Percentiles rank a stretch among this genome's conserved stretches.
Conservation (phyloP, 495 filamentous ascomycete species). For the Astrocystis sublimbata region DNA sequence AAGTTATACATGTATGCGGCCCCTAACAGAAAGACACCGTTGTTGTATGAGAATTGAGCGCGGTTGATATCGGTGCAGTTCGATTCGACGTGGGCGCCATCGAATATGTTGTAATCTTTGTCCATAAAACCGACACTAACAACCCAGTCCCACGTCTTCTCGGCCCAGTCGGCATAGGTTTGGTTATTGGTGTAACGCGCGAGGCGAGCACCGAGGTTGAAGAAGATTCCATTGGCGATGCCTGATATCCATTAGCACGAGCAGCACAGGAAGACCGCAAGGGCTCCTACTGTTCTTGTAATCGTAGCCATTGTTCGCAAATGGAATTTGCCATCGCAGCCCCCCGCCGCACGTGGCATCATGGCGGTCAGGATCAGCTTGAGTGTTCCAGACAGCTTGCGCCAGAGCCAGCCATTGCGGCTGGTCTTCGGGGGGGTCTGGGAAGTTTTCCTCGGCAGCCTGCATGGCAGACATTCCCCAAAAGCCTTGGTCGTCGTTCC, state of each 20-base stretch:
- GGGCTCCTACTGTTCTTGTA: constrained; percentile 78
- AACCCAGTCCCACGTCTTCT: constrained; percentile 74
- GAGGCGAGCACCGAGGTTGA: constrained; percentile 76
- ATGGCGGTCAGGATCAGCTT: constrained; percentile 64
- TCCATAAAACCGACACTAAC: constrained; percentile 62
- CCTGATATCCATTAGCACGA: constrained; percentile 25
- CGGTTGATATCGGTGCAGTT: constrained; percentile 65
- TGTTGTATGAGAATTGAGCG: constrained; percentile 74
- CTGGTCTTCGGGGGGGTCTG: constrained; percentile 56
- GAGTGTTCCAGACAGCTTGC: constrained; percentile 74
- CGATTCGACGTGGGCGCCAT: constrained; percentile 63
- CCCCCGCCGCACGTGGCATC: constrained; percentile 67
- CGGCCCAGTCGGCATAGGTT: constrained; percentile 77
- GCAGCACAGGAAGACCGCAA: not conserved
- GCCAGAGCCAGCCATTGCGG: constrained; percentile 75
- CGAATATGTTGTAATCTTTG: constrained; percentile 61
- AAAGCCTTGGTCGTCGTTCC: constrained; percentile 83
- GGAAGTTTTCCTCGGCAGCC: constrained; percentile 72
- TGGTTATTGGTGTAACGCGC: constrained; percentile 74
- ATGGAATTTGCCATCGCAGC: constrained; percentile 77
- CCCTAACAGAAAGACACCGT: constrained; percentile 70
- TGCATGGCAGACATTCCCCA: constrained; percentile 79
- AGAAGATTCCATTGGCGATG: constrained; percentile 77
- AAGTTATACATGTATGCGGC: constrained; percentile 78
- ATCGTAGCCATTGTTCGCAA: constrained; percentile 73